Base-by-base conservation (phyloP, 192 early-diverging fungal genomes). In the Coemansia asiatica region DNA sequence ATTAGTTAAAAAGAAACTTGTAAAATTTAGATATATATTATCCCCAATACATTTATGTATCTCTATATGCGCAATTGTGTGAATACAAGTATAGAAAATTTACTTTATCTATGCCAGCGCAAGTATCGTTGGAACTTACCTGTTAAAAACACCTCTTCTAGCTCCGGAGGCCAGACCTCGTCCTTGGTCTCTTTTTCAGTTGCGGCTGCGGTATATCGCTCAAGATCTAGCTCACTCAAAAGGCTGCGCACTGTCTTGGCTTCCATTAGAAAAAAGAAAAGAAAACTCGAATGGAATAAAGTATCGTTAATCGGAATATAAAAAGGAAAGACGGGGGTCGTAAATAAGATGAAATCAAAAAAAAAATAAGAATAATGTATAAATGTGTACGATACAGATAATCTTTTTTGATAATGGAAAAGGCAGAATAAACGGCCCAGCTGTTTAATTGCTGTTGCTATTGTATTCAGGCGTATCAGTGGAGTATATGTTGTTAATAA, bases 101-200 rank as follows among this genome's bases (percentile, higher is more conserved):
- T n/a, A n/a, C n/a, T n/a, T n/a, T n/a, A n/a, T n/a, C n/a, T n/a
- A n/a, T n/a, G n/a, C n/a, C n/a, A n/a, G n/a, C n/a, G n/a, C n/a
- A 12, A 12, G 6, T 16, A 16, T 9, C 15, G 6, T 12, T 44
- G 15, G 15, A 2, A 9, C 49, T 48, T 72, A 72, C 70, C 67
- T 51, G 64, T 53, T 62, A 75, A 50, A 58, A 75, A 81, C 19
- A 64, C 56, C 16, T 79, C 71, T 29, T 79, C 76, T 2, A 79
- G 46, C 13, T 67, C 61, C 25, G 59, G 23, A 56, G 76, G 71
- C 76, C 76, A 79, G 18, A 79, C 76, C 44, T 74, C 76, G n/a
- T 79, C 76, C 4, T 25, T 35, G 18, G 50, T 16, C 21, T 31
- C 36, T 61, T 50, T 67, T 61, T 68, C 68, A 28, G 48, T 28